Evolutionary conservation across 495 filamentous ascomycete species (phyloP), one percentile per base, ranked within the genome.

Genomic region (Neurospora pannonica): DNA sequence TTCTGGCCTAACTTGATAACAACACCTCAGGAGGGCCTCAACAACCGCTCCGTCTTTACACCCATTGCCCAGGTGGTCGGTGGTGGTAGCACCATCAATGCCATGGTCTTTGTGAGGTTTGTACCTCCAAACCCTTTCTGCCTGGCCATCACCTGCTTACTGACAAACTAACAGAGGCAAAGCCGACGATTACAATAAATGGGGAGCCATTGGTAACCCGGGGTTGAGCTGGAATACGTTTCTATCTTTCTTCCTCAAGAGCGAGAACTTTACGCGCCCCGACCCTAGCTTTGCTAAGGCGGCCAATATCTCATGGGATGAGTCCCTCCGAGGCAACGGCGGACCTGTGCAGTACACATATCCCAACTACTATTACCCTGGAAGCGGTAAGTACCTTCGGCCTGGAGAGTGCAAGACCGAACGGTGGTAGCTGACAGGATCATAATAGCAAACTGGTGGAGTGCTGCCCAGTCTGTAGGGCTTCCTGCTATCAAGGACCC

Each of bases 221-320:
- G 88, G 88, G 19, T 92, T 89, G 89, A 87, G 84, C 74, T 92
- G 89, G 87, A 74, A 86, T 0, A 85, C 77, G 42, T 79, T 92
- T n/a, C 77, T 89, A 21, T 88, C 89, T 4, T 92, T 91, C 76
- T 89, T 88, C 77, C 81, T 82, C 31, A 89, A 88, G 75, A 76
- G 78, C 73, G 76, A 84, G 73, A 83, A 77, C 70, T 76, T 82
- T 71, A 78, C 76, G 13, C 34, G 76, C 38, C 76, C 79, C 70
- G 60, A 74, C 42, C 31, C 76, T 46, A 39, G 48, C 10, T 76
- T 78, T 69, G 80, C 80, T 9, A 70, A 70, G 9, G 40, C 73
- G 8, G 79, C 54, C 10, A 82, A 82, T 39, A 84, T 86, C 46
- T 82, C 85, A 13, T 86, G 79, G 67, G 83, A 85, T 74, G 77